Evolutionary conservation across 192 early-diverging fungal species (phyloP), one percentile per base, ranked within the genome.

Genomic region (Entrophospora sp.): DNA sequence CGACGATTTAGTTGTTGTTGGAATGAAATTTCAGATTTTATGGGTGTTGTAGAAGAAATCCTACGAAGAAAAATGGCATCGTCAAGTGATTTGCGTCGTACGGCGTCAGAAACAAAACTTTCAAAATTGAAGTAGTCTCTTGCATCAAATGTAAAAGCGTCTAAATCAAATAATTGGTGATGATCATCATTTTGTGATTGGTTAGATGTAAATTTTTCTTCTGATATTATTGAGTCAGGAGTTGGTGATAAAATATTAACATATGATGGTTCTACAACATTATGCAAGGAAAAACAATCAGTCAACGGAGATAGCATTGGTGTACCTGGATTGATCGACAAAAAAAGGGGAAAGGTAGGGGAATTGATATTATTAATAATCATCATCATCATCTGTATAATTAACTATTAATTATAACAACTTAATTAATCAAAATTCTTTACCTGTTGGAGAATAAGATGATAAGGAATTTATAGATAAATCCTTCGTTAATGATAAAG

Each of bases 21-120:
- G 12, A 43, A 44, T 1, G 37, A 27, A 8, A 34, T 31, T 63
- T 63, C 61, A 1, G 30, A 32, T 46, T 63, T 63, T 20, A 63
- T 20, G 0, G 61, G 44, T 30, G 37, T 43, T 44, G 61, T 20
- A 20, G 10, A 40, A 30, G 42, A 42, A 22, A 63, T 46, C 24
- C 48, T 63, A 20, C 61, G 61, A 28, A 63, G 61, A 63, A 63
- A 63, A 4, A 63, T 34, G 10, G 61, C 44, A 30, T 63, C 61
- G 48, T 63, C 61, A 34, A 63, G 30, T 31, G 40, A 63, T 46
- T 63, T 46, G 32, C 40, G 36, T 10, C 40, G 58, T 43, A 31
- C 58, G 27, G 53, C 53, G 9, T 57, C 53, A 10, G 53, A 57
- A 16, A 34, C 53, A n/a, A 61, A 36, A 24, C 3, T 43, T 6